Evolutionary conservation across 352 stramenopile genomes (phyloP).

Genomic region (Phytophthora chlamydospora): DNA sequence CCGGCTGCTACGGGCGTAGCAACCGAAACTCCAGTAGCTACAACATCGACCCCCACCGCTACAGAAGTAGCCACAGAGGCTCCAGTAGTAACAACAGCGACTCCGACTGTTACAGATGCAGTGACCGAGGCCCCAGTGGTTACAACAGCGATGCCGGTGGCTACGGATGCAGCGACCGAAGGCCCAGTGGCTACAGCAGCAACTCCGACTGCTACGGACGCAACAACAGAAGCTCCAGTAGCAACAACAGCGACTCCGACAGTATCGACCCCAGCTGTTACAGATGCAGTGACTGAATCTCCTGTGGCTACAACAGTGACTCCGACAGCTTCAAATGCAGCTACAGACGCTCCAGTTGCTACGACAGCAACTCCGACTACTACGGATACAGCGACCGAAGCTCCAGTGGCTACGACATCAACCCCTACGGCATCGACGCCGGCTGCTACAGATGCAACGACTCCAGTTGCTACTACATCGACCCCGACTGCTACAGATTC

Average conservation of each 20-base stretch:
- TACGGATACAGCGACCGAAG: slow-evolving; percentile 1
- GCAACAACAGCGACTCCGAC: neutral
- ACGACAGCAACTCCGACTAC: neutral
- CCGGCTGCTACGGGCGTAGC: neutral
- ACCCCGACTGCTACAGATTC: too few relatives aligned
- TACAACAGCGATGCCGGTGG: neutral
- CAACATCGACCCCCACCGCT: neutral
- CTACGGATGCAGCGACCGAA: too few relatives aligned
- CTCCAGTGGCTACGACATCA: neutral
- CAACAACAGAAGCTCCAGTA: neutral
- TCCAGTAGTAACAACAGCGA: neutral
- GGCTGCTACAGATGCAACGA: neutral
- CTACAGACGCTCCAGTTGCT: neutral
- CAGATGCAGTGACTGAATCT: neutral
- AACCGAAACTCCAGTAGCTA: neutral
- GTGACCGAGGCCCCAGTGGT: neutral
- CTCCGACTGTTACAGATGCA: neutral
- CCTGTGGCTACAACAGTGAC: neutral
- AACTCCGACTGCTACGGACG: neutral
- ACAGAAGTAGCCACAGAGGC: neutral
- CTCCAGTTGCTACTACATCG: neutral
- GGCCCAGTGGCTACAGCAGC: too few relatives aligned
- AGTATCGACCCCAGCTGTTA: neutral
- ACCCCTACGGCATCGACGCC: neutral
- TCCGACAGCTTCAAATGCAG: neutral